Base-by-base conservation (phyloP, 352 stramenopile genomes). In the Phytopythium chamaehyphon region DNA sequence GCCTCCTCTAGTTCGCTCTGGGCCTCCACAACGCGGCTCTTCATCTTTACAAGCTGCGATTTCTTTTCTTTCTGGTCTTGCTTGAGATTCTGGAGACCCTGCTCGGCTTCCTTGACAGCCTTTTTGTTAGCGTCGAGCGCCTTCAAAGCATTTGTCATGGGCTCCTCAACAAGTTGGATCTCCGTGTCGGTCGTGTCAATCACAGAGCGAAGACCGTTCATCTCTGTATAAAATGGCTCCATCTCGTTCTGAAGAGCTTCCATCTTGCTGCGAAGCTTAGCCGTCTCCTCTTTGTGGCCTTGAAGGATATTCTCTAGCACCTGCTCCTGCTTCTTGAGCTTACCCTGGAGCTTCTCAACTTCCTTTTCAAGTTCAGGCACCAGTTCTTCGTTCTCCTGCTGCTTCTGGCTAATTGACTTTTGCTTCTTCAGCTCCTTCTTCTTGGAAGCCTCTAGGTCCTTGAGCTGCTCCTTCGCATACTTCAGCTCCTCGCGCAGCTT, bases 401-500 rank as follows among this genome's bases (percentile, higher is more conserved):
- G 67, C 47, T 97, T 96, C 47, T 76, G 55, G 15, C 68, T 51
- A 4, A 89, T 86, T 39, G 80, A 78, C n/a, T 88, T 90, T 40
- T 95, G 75, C 62, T 98, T 98, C 57, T 98, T 96, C 12, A 76
- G 57, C 50, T 98, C 95, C 39, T 89, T 93, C 50, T 95, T 90
- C 33, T 96, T 83, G 26, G 89, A 86, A 0, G 69, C 69, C 42
- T 97, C 73, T 14, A 98, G 59, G 59, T 98, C 97, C 38, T 96
- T 97, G 7, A 95, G 77, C 42, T 92, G 80, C 40, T 84, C 69
- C 65, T 98, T 98, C 19, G 83, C 76, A 65, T 97, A 94, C 68
- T 99, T 99, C 40, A 99, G 84, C 54, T 98, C 96, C 78, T 99
- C 97, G 24, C 88, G 76, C 40, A 98, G 70, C 72, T 99, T 98